These are phyloP conservation scores for Suillus lakei DNA, from an alignment of 768 basidiomycete genomes.

Conservation along the genomic window DNA sequence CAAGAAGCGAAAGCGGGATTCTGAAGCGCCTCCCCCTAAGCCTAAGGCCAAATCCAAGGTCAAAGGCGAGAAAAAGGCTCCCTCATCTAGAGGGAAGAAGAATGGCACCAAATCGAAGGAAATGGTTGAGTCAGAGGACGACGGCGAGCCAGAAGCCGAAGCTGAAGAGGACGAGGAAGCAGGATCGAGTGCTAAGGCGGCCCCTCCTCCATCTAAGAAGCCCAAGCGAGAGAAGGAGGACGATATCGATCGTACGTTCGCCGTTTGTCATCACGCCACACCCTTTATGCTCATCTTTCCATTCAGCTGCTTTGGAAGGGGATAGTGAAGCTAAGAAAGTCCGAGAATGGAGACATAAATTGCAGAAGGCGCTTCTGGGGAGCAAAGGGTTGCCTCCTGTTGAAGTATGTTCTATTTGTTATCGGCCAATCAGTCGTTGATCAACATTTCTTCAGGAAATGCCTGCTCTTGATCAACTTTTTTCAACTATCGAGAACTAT, in stretches of 20 bases:
- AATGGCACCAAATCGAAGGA: constrained; percentile 67
- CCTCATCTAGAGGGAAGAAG: constrained; percentile 48
- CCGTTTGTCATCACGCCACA: background rate
- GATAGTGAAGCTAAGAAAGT: constrained; percentile 76
- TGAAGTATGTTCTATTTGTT: constrained; percentile 50
- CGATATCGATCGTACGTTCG: constrained; percentile 59
- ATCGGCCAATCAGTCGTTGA: constrained; percentile 11
- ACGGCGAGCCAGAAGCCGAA: constrained; percentile 52
- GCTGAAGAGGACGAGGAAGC: constrained; percentile 51
- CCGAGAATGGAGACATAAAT: constrained; percentile 89
- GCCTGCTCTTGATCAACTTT: constrained; percentile 70
- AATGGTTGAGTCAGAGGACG: constrained; percentile 68
- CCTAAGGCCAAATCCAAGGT: constrained; percentile 49
- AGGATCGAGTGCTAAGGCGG: constrained; percentile 56
- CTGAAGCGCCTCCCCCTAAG: constrained; percentile 45
- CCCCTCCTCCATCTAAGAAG: constrained; percentile 71
- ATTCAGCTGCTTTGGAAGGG: constrained; percentile 46
- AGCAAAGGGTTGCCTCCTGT: constrained; percentile 65
- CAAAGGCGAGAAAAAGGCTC: constrained; percentile 46
- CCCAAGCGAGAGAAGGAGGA: constrained; percentile 62
- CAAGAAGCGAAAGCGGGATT: constrained; percentile 71
- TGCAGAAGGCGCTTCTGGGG: constrained; percentile 86
- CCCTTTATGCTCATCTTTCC: constrained; percentile 13
- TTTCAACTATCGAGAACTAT: constrained; percentile 78
- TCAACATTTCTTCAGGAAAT: constrained; percentile 61